Evolutionary conservation across 2,329 filamentous ascomycete genomes (phyloP), one percentile per base, ranked within the genome.

Genomic region (Pseudonectria buxi): DNA sequence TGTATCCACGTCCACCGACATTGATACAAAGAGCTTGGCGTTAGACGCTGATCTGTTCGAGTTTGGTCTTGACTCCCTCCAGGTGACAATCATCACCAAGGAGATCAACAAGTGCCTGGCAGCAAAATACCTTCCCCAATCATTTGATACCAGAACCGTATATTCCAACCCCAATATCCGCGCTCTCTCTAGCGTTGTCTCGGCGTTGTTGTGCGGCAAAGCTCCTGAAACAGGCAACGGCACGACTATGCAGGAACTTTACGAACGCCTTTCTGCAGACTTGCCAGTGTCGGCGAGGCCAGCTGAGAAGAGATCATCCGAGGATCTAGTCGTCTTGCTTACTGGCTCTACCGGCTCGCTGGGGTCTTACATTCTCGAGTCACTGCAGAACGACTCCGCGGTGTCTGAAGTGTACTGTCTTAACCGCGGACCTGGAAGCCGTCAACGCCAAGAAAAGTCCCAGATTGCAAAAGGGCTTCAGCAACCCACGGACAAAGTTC

Each of bases 341-440:
- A 94, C 87, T 4, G 87, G 87, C 24, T 85, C 83, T 3, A 94
- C 87, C 11, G 87, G 87, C 6, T 94, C 94, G 65, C 61, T 94
- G 14, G 87, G 87, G 14, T 75, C 83, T 0, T 90, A 86, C 53
- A 68, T 94, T 1, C 53, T 65, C 11, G 50, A 55, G n/a, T 43
- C 22, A 3, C 18, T 39, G 10, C 13, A 24, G 14, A 10, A 24
- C 13, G 9, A 28, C 14, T 6, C 12, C 6, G 10, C 10, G 2
- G 24, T 39, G 7, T n/a, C n/a, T 6, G 14, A 16, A 10, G 16
- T 39, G n/a, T 16, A 22, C 25, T 32, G 32, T 14, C 29, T 39
- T 25, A 35, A 35, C 18, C 37, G 37, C 7, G 28, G 28, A 13
- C 14, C 11, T 13, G 3, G 14, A 31, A 11, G 28, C 13, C 10